phyloP scores from a whole-genome alignment of 345 rosid genomes.

The Dipteronia dyeriana region DNA sequence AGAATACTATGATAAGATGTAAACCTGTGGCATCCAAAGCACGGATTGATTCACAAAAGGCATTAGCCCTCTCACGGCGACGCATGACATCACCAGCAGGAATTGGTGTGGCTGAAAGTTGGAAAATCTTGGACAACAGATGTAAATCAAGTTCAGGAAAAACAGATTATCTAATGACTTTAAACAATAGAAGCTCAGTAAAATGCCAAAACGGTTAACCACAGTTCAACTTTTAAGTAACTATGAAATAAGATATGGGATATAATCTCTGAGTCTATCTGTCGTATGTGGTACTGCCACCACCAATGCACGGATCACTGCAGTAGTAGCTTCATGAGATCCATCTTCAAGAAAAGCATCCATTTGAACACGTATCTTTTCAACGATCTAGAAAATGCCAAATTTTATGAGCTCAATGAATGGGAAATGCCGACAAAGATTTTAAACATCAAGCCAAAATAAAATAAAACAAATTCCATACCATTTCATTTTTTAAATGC shows the following conservation, averaged over 20 bases:
- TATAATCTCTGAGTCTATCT: conserved; percentile 86
- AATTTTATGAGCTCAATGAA: conserved; percentile 21
- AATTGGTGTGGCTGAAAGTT: conserved; percentile 62
- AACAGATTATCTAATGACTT: conserved; percentile 7
- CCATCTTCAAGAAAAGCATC: conserved; percentile 99
- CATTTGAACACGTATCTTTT: conserved; percentile 97
- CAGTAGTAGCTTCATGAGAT: conserved; percentile 90
- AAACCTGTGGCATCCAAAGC: conserved; percentile 97
- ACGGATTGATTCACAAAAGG: conserved; percentile 90
- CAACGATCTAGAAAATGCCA: conserved; percentile 71
- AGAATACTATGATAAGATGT: conserved; percentile 18
- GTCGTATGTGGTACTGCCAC: conserved; percentile 94
- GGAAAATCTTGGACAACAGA: conserved; percentile 88
- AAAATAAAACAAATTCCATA: conserved; percentile 27
- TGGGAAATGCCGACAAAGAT: conserved; percentile 3
- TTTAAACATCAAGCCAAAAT: neutral
- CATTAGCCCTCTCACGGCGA: conserved; percentile 85
- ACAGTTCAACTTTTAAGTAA: neutral
- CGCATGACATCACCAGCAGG: conserved; percentile 62
- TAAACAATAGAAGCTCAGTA: neutral
- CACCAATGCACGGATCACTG: conserved; percentile 82
- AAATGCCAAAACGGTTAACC: conserved; percentile 12
- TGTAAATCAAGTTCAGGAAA: conserved; percentile 55
- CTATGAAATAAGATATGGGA: conserved; percentile 40
- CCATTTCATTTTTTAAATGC: conserved; percentile 91